Base-by-base conservation (phyloP, 2,329 filamentous ascomycete species). In the Botrytis cinerea region DNA sequence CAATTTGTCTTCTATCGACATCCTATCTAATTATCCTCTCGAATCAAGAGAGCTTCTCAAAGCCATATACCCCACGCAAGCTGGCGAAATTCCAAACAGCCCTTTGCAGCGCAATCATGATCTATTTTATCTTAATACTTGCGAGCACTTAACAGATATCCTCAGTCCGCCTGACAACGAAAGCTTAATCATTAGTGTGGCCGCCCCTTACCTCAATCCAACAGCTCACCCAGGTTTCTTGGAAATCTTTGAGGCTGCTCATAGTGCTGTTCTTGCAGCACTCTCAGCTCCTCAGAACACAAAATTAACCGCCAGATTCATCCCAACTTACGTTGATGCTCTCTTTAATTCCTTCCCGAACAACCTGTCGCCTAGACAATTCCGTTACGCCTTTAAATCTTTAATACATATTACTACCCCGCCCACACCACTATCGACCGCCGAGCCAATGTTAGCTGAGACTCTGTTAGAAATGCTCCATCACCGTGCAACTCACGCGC, bases 71-170 rank as follows among this genome's bases (percentile, higher is more conserved):
- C 79, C 80, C 12, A 38, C 71, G 35, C 71, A 79, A 40, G 77
- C 78, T 22, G 89, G 89, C 35, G 83, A 85, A 45, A 90, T 93
- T 43, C 90, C 91, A 12, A 81, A 83, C 28, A 88, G 91, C 78
- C 89, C 91, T 14, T 82, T 92, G 2, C 89, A 92, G 76, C 85
- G 90, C 45, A 88, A 86, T 74, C 84, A 91, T 12, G 91, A 93
- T 80, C 85, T 93, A n/a, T 93, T 90, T 83, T 93, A 92, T 80
- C 85, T 93, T 73, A 93, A 93, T 78, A 89, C 87, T 0, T 87
- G 88, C 7, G 91, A 93, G 80, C 89, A 92, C 79, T 91, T 93
- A 78, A 88, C 90, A 0, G 82, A 91, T 18, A 82, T 87, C 4
- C 82, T 93, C 5, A 83, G 87, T 0, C 83, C 89, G 4, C 78